These are phyloP conservation scores for Albizia julibrissin DNA, from an alignment of 306 rosid genomes.

Conservation along the genomic window DNA sequence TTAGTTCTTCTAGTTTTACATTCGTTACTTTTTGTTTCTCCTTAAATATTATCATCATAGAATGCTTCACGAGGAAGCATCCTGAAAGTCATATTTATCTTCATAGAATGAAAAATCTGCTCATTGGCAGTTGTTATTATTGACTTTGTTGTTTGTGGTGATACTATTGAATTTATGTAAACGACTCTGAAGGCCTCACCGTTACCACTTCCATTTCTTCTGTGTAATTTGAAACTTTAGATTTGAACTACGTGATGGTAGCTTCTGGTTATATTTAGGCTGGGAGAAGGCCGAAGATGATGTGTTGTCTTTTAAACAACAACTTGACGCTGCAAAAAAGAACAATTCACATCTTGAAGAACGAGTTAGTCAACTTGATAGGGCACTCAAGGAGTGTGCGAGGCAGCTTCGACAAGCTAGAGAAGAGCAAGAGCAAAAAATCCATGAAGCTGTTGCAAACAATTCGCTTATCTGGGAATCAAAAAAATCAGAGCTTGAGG, in stretches of 20 bases:
- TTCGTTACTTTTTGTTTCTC: not conserved
- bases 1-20: not conserved
- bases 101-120: not conserved
- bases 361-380: constrained; percentile 78
- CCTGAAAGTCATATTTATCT: no score
- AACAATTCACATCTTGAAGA: constrained; percentile 69
- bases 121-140: not conserved
- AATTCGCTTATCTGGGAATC: constrained; percentile 63
- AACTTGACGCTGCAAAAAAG: constrained; percentile 62
- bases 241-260: not conserved
- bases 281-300: constrained; percentile 91
- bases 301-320: constrained; percentile 52
- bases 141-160: not conserved
- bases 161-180: not conserved
- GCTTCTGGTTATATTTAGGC: constrained; percentile 45
- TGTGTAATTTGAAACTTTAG: not conserved
- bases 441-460: constrained; percentile 47
- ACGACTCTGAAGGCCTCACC: not conserved
- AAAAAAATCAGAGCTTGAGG: constrained; percentile 55
- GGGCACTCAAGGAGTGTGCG: constrained; percentile 81
- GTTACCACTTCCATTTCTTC: not conserved
- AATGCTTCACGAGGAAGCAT: no score
- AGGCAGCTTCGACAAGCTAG: constrained; percentile 85
- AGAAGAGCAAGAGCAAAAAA: constrained; percentile 68
- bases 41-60: not conserved